Evolutionary conservation across 2,329 filamentous ascomycete genomes (phyloP).

Genomic region (Gaeumannomyces tritici): DNA sequence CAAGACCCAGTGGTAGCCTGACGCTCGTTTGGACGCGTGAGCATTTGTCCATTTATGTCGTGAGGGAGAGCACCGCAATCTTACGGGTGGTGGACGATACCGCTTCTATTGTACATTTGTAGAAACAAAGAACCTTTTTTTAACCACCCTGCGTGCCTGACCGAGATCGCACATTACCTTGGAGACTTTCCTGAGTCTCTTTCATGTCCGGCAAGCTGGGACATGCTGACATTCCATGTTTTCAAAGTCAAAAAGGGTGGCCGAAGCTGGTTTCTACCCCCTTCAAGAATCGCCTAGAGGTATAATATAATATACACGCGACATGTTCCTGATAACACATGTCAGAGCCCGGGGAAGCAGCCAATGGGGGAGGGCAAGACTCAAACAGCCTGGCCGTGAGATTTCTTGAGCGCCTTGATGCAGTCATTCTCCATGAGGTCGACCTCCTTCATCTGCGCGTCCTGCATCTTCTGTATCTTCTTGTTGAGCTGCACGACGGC

Average conservation of each 20-base stretch:
- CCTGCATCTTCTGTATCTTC: conserved; percentile 40
- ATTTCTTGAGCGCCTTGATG: conserved; percentile 28
- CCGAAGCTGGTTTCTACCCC: background rate
- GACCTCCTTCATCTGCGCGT: conserved; percentile 42
- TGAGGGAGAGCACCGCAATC: background rate
- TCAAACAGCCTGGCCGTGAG: conserved; percentile 4
- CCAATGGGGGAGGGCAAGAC: background rate
- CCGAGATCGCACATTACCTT: no score
- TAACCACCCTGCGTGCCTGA: no score
- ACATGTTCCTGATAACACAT: background rate
- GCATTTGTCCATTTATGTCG: background rate
- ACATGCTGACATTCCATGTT: background rate
- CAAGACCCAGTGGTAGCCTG: background rate
- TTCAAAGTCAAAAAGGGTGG: background rate
- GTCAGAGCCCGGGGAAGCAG: background rate
- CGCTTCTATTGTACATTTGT: background rate
- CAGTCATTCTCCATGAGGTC: conserved; percentile 39
- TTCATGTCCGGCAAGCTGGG: background rate
- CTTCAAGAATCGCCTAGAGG: background rate
- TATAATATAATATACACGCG: background rate
- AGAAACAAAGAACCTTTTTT: background rate
- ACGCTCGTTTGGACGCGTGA: no score
- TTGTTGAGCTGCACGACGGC: conserved; percentile 27
- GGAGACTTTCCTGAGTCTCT: background rate
- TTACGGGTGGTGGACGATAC: background rate